Base-by-base conservation (phyloP, 2,329 filamentous ascomycete species). In the Arthroderma sp. region DNA sequence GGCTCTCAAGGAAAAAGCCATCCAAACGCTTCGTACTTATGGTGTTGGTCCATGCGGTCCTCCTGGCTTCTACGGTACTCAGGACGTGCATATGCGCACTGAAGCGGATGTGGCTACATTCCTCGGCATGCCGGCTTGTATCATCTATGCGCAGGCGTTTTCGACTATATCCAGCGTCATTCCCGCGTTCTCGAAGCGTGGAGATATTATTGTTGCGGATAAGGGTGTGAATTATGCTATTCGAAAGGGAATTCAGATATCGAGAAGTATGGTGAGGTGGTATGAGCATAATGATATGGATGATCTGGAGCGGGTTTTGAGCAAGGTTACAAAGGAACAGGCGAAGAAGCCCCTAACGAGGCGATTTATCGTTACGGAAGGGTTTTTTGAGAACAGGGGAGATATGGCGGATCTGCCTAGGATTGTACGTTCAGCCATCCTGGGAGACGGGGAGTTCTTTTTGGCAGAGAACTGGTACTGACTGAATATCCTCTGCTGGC, bases 161-260 rank as follows among this genome's bases (percentile, higher is more conserved):
- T 94, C 85, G 28, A 95, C 91, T 36, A 93, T 96, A 49, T 88
- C 85, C n/a, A 89, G 84, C 60, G 88, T 96, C 22, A 95, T 98
- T 49, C 93, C 91, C 0, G 83, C 88, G 1, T 98, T 98, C 61
- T 94, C 85, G 61, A 98, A 98, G 71, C 78, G 91, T 56, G 91
- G 91, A 42, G 91, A 98, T 62, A 85, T 96, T 58, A 96, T 98
- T 55, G 85, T 98, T 44, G 91, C 87, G 36, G 91, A 98, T 66
- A 83, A 83, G 53, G 85, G 86, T 32, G 83, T 91, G 61, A 96
- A 94, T 62, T 96, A 85, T 68, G 80, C 89, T 7, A 89, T 95
- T 54, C 82, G 91, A 44, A 94, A 94, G 65, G 93, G 91, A 32
- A 75, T 98, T 5, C 87, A 98, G 67, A 86, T 94, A 47, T 91